Base-by-base conservation (phyloP, 768 basidiomycete genomes). In the Dioszegia hungarica region DNA sequence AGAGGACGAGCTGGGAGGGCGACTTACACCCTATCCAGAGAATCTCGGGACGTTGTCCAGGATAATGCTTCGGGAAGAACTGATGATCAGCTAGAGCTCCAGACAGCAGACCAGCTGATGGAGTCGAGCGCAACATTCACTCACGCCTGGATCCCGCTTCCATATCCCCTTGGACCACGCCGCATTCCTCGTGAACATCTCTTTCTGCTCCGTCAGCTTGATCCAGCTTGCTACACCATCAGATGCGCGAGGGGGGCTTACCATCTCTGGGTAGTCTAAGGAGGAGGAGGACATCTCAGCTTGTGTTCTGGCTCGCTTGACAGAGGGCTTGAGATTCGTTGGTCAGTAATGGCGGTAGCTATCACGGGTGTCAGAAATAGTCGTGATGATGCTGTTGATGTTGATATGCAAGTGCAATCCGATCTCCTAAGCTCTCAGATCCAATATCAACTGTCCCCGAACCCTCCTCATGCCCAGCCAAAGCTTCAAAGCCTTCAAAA, bases 1-100 rank as follows among this genome's bases (percentile, higher is more conserved):
- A n/a, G n/a, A n/a, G n/a, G n/a, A n/a, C n/a, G n/a, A n/a, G n/a
- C n/a, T n/a, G n/a, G n/a, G n/a, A n/a, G 24, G 24, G 46, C 1
- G 12, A 63, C 64, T 58, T 36, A 68, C 67, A 68, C 24, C 70
- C 70, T 25, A 72, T 69, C 70, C 70, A 72, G 20, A 72, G 52
- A 49, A 72, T 64, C 34, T 68, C 62, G 24, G 70, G 70, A 45
- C 70, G 52, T 57, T 72, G 70, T 29, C 70, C 70, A 19, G 63
- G 61, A 48, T 57, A 70, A 41, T 70, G 66, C 22, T 43, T 48
- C 4, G 68, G 59, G 50, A 70, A 70, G 62, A 67, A 70, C 68
- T 70, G 40, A n/a, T 5, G 10, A n/a, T 36, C 9, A 54, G 41
- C 40, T 31, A 28, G 5, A 11, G n/a, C n/a, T 19, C 22, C 20